Evolutionary conservation across 768 basidiomycete species (phyloP).

Genomic region (Pilatotrama ljubarskyi): DNA sequence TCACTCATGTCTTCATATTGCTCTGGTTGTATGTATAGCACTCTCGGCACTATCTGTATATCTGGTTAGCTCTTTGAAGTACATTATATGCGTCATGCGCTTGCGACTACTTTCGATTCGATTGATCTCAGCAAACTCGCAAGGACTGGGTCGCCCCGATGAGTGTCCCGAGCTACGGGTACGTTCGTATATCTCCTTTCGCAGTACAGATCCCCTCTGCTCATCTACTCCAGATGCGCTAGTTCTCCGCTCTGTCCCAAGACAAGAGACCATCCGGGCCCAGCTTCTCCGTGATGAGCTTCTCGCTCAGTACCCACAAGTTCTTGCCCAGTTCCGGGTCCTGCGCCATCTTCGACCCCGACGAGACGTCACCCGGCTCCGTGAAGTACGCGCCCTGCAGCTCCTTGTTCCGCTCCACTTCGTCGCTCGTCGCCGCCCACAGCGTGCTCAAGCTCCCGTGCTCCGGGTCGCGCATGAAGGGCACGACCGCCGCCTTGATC

Average conservation of each 20-base stretch:
- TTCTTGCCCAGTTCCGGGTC: conserved; percentile 29
- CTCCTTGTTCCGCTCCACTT: conserved; percentile 23
- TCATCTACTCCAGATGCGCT: too few species aligned
- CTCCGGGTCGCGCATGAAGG: conserved; percentile 31
- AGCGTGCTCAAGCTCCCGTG: conserved; percentile 31
- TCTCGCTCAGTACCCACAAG: conserved; percentile 34
- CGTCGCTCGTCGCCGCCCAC: conserved; percentile 33
- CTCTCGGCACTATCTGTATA: background rate
- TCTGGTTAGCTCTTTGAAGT: background rate
- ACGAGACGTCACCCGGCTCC: conserved; percentile 22
- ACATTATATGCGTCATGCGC: background rate
- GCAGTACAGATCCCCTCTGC: too few species aligned
- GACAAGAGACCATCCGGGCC: conserved; percentile 25
- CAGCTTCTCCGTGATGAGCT: conserved; percentile 27
- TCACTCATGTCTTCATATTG: conserved; percentile 29
- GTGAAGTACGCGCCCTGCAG: conserved; percentile 30
- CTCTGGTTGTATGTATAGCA: conserved; percentile 3
- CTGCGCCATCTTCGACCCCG: conserved; percentile 24
- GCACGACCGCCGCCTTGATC: conserved; percentile 24
- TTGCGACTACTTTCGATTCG: too few species aligned
- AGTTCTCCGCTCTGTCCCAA: conserved; percentile 13
- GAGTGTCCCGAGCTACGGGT: too few species aligned
- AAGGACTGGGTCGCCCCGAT: too few species aligned
- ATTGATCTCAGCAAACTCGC: too few species aligned
- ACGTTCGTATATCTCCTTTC: too few species aligned